Evolutionary conservation across 2,329 filamentous ascomycete genomes (phyloP), one percentile per base, ranked within the genome.

Genomic region (Fonsecaea monophora): DNA sequence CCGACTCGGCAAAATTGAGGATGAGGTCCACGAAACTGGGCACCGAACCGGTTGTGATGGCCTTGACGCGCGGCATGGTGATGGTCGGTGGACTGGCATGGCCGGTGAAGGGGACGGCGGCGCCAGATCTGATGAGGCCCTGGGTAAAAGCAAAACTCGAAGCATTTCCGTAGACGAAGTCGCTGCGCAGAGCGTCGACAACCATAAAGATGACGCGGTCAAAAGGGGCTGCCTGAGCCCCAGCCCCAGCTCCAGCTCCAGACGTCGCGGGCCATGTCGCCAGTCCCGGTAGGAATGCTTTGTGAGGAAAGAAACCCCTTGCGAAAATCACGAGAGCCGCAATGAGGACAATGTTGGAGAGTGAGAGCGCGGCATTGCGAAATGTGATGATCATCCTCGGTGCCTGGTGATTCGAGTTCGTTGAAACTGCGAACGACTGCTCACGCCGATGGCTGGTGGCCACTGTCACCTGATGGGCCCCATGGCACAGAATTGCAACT

Each of bases 11-110:
- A 76, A 99, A 92, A 76, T 98, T 99, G 66, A 99, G 85, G 68
- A 99, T 96, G 15, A 97, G 90, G 78, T 99, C 95, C 67, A 98
- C 87, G 78, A 99, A 99, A 1, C 94, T 98, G 2, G 95, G 95
- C n/a, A 97, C 95, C 1, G 94, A 97, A 68, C 95, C 95, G 1
- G 95, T 98, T 0, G 95, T 99, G 70, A 99, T 93, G 57, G 95
- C 93, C 81, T 99, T 99, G 74, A 99, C 89, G 69, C 94, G 89
- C 50, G 95, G 95, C 95, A 99, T 98, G 18, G 95, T 99, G 68
- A 99, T 94, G 7, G 95, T 99, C 1, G 95, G 95, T 60, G 96
- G 93, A n/a, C 92, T 91, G 18, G 95, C 95, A 84, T 97, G 91
- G 38, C 94, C 94, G 37, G 95, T 99, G 77, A 96, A 99, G 2